Evolutionary conservation across 2,329 filamentous ascomycete genomes (phyloP).

Genomic region (Ophiostoma montium): DNA sequence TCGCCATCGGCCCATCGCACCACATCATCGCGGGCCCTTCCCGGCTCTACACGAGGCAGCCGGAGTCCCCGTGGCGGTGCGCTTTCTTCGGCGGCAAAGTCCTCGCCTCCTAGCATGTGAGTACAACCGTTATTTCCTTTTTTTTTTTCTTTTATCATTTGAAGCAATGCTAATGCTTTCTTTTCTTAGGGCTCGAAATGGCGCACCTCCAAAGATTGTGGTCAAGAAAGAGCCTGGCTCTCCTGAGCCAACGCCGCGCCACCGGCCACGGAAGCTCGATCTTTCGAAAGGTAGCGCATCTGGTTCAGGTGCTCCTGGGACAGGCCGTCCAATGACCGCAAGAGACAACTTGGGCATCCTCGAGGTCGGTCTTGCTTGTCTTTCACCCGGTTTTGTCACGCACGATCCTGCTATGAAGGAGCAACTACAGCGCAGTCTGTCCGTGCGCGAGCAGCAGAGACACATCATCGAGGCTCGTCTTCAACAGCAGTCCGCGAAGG

Average conservation of each 20-base stretch:
- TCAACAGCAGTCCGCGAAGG: conserved; percentile 74
- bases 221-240: conserved; percentile 96
- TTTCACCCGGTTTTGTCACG: conserved; percentile 91
- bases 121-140: too few relatives aligned
- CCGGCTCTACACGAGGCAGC: conserved; percentile 28
- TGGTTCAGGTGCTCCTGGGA: conserved; percentile 38
- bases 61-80: conserved; percentile 35
- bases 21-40: conserved; percentile 12
- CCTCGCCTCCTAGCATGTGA: conserved; percentile 47
- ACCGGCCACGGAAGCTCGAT: conserved; percentile 64
- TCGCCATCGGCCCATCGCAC: conserved; percentile 31
- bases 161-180: background rate
- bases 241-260: conserved; percentile 61
- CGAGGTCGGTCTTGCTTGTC: conserved; percentile 82
- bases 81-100: conserved; percentile 29
- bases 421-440: conserved; percentile 85
- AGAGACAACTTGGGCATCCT: conserved; percentile 72
- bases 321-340: conserved; percentile 63
- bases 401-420: conserved; percentile 95
- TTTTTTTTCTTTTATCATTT: background rate
- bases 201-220: conserved; percentile 59
- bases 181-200: conserved; percentile 13
- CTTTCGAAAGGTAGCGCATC: conserved; percentile 49
- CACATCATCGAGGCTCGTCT: conserved; percentile 86
- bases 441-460: conserved; percentile 83